phyloP scores from a whole-genome alignment of 1,284 basidiomycete species.

The Tilletia caries region DNA sequence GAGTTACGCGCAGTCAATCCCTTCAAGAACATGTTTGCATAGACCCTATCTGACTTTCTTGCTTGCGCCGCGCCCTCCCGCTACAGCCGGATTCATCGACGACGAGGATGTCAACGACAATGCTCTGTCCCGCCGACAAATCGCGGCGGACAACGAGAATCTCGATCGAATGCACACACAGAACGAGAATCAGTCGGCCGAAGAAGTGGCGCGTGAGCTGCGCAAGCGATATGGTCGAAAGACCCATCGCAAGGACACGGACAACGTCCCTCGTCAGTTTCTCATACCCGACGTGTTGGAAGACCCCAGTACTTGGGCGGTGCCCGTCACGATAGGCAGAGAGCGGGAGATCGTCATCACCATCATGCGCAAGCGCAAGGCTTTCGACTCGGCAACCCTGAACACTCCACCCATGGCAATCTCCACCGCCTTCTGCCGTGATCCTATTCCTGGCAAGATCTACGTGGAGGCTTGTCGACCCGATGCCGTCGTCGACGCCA shows the following conservation, averaged over 20 bases:
- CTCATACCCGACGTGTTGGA: slow-evolving; percentile 96
- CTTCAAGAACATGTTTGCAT: too few relatives aligned
- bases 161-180: slow-evolving; percentile 73
- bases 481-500: slow-evolving; percentile 78
- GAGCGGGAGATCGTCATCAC: slow-evolving; percentile 90
- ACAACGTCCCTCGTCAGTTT: slow-evolving; percentile 77
- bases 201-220: slow-evolving; percentile 79
- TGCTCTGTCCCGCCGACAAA: slow-evolving; percentile 59
- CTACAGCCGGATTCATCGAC: too few relatives aligned
- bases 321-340: slow-evolving; percentile 87
- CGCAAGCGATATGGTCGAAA: slow-evolving; percentile 70
- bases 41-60: too few relatives aligned
- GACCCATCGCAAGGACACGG: slow-evolving; percentile 53
- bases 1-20: too few relatives aligned
- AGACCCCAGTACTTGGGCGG: slow-evolving; percentile 92
- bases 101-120: slow-evolving; percentile 63
- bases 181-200: slow-evolving; percentile 77
- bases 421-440: slow-evolving; percentile 87
- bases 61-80: too few relatives aligned
- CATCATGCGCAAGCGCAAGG: slow-evolving; percentile 90
- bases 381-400: slow-evolving; percentile 59
- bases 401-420: slow-evolving; percentile 67
- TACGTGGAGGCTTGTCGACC: slow-evolving; percentile 90
- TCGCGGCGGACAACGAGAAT: slow-evolving; percentile 67
- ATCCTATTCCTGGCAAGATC: slow-evolving; percentile 89